Conservation (phyloP, 371 early-diverging fungal genomes). For the Umbelopsis sp. region DNA sequence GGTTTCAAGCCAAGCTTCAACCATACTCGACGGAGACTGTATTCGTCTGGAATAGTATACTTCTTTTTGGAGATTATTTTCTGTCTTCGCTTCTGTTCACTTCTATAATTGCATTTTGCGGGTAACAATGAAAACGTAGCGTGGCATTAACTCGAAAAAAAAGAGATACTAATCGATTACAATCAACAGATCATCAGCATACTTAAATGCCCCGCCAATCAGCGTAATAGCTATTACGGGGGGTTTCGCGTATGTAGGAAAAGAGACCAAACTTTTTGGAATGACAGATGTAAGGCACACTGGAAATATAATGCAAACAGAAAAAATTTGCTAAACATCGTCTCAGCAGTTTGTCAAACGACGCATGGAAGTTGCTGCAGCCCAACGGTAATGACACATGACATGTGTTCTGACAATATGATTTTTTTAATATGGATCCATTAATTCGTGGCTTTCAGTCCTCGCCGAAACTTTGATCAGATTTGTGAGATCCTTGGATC, state of each 20-base stretch:
- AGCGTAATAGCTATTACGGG: not conserved
- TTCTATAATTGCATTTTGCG: not conserved
- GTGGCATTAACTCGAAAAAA: no score
- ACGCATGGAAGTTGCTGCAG: conserved; percentile 13
- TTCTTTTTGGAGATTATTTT: not conserved
- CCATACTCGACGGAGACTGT: not conserved
- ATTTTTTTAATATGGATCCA: not conserved
- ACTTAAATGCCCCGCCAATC: not conserved
- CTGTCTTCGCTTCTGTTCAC: not conserved
- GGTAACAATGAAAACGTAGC: not conserved
- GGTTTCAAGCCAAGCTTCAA: conserved; percentile 5
- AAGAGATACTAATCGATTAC: not conserved
- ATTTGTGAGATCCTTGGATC: conserved; percentile 11
- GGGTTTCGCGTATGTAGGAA: not conserved
- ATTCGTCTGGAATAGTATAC: conserved; percentile 11
- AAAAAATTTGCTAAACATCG: not conserved
- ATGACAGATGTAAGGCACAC: not conserved
- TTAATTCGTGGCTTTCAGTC: not conserved
- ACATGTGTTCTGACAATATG: not conserved
- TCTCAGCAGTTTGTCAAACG: not conserved
- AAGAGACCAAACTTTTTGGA: not conserved
- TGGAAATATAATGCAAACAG: not conserved
- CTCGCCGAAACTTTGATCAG: conserved; percentile 6
- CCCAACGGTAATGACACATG: not conserved
- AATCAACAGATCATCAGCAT: not conserved